Evolutionary conservation across 1,139 yeast genomes (phyloP).

Genomic region (Hansenula anomala): DNA sequence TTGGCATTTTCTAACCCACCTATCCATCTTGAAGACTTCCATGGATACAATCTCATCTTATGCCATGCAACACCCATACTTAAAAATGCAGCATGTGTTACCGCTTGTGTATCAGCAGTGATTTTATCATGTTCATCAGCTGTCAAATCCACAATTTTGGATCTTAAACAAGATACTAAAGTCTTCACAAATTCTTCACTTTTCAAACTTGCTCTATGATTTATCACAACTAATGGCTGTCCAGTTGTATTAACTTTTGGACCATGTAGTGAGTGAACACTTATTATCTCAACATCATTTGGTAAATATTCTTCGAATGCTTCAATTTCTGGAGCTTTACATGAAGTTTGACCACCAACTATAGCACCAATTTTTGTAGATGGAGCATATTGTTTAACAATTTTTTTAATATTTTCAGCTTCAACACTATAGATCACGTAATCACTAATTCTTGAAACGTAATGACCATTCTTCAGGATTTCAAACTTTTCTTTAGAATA

Average conservation of each 20-base stretch:
- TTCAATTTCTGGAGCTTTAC: constrained; percentile 83
- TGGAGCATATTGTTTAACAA: constrained; percentile 76
- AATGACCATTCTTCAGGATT: constrained; percentile 70
- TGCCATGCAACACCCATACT: constrained; percentile 98
- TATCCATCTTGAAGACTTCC: constrained; percentile 83
- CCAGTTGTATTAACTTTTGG: constrained; percentile 87
- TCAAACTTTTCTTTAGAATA: constrained; percentile 42
- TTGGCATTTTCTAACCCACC: constrained; percentile 97
- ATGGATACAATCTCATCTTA: constrained; percentile 77
- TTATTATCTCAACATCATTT: constrained; percentile 70
- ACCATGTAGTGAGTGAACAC: constrained; percentile 92
- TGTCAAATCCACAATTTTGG: constrained; percentile 72
- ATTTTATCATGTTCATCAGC: constrained; percentile 89
- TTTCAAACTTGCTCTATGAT: constrained; percentile 61
- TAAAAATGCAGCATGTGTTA: constrained; percentile 94
- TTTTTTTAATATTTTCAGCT: constrained; percentile 71
- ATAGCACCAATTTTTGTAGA: constrained; percentile 82
- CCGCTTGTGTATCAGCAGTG: constrained; percentile 98
- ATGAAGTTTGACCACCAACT: constrained; percentile 98
- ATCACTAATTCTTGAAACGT: constrained; percentile 75
- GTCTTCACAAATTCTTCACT: constrained; percentile 57
- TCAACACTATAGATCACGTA: constrained; percentile 87
- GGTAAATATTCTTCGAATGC: constrained; percentile 82
- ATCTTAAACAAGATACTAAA: constrained; percentile 66
- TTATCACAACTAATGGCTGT: constrained; percentile 85